Percentiles rank a stretch among this genome's conserved stretches.
These are phyloP conservation scores for Hypoxylon sp. DNA, from an alignment of 2,329 filamentous ascomycete genomes.

Conservation along the genomic window DNA sequence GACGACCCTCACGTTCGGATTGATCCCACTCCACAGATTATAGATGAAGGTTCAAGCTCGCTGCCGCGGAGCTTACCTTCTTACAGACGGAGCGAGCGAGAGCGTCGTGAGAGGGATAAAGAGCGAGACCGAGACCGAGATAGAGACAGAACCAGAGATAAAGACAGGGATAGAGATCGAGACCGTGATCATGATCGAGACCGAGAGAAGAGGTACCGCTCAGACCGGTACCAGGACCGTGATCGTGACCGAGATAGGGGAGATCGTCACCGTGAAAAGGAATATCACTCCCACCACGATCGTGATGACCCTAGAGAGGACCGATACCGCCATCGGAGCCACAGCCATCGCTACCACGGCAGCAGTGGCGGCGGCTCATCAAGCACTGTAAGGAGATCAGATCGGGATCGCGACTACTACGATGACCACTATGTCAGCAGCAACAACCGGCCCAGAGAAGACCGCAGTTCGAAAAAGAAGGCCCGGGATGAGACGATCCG, in stretches of 20 bases:
- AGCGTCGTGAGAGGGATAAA: constrained; percentile 42
- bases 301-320: constrained; percentile 51
- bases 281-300: constrained; percentile 52
- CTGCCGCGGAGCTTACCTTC: constrained; percentile 51
- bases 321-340: constrained; percentile 47
- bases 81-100: constrained; percentile 54
- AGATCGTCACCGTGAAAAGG: constrained; percentile 59
- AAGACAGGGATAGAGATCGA: constrained; percentile 37
- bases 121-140: constrained; percentile 48
- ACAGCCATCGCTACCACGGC: constrained; percentile 59
- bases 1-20: constrained; percentile 69
- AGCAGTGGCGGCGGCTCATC: constrained; percentile 59
- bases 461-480: constrained; percentile 60
- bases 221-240: constrained; percentile 59
- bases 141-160: constrained; percentile 29
- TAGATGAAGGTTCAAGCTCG: constrained; percentile 59
- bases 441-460: constrained; percentile 53
- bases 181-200: constrained; percentile 61
- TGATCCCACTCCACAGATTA: constrained; percentile 59
- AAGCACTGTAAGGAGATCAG: constrained; percentile 49
- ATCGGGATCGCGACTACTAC: constrained; percentile 55
- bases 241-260: constrained; percentile 56
- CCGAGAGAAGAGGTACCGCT: constrained; percentile 46
- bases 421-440: constrained; percentile 48
- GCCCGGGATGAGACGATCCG: constrained; percentile 69